Evolutionary conservation across 2,329 filamentous ascomycete genomes (phyloP).

Genomic region (Penicillium sp.): DNA sequence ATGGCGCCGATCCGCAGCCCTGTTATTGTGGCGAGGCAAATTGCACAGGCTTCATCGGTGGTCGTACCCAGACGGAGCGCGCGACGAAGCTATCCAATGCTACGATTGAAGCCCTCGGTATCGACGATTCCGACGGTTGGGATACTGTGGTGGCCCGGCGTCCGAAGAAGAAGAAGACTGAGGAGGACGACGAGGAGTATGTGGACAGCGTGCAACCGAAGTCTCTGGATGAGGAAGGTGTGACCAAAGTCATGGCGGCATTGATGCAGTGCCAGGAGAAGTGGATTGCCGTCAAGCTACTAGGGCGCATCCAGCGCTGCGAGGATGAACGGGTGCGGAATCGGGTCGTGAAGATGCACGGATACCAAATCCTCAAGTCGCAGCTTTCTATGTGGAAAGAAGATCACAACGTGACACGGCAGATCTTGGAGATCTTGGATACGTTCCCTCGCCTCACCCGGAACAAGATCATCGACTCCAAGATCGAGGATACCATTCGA

Average conservation of each 20-base stretch:
- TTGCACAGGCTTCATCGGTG: slow-evolving; percentile 94
- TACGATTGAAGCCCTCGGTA: slow-evolving; percentile 91
- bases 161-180: slow-evolving; percentile 86
- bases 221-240: slow-evolving; percentile 76
- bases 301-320: slow-evolving; percentile 82
- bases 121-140: slow-evolving; percentile 90
- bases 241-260: slow-evolving; percentile 92
- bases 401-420: slow-evolving; percentile 86
- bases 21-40: slow-evolving; percentile 96
- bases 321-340: slow-evolving; percentile 85
- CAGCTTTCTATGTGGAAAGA: slow-evolving; percentile 81
- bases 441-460: slow-evolving; percentile 86
- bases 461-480: slow-evolving; percentile 96
- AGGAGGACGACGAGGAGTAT: slow-evolving; percentile 93
- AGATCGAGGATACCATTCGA: slow-evolving; percentile 82
- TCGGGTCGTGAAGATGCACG: slow-evolving; percentile 92
- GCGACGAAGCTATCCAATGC: slow-evolving; percentile 87
- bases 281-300: slow-evolving; percentile 96
- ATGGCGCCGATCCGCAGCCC: slow-evolving; percentile 92
- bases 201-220: slow-evolving; percentile 83
- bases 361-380: slow-evolving; percentile 90
- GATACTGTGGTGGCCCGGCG: slow-evolving; percentile 87
- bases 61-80: slow-evolving; percentile 95
- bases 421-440: slow-evolving; percentile 86
- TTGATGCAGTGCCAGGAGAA: slow-evolving; percentile 99